Percentiles rank a stretch among this genome's conserved stretches.
phyloP scores from a whole-genome alignment of 371 early-diverging fungal genomes.

The Mortierella sp. region DNA sequence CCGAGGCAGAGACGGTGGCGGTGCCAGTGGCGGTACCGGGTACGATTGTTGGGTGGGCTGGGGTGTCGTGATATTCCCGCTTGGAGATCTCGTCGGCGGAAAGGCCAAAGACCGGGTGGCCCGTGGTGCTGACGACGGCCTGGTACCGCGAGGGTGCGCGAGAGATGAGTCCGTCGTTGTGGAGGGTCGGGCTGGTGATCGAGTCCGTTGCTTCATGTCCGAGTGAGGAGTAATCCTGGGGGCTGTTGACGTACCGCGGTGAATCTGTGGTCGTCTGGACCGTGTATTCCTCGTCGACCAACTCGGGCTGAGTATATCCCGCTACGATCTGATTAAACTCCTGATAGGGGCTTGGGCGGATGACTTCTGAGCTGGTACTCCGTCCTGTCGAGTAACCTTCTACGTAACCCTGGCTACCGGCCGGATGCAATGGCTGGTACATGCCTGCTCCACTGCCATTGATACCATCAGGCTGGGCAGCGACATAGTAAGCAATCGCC shows the following conservation, averaged over 20 bases:
- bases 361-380: background rate
- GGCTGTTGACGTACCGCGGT: slow-evolving; percentile 9
- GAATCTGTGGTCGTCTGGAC: background rate
- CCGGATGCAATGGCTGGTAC: slow-evolving; percentile 9
- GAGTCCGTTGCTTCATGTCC: background rate
- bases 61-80: background rate
- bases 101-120: slow-evolving; percentile 21
- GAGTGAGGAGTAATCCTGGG: slow-evolving; percentile 36
- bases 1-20: too few relatives aligned
- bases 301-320: slow-evolving; percentile 13
- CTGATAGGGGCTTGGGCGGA: background rate
- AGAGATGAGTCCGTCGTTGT: slow-evolving; percentile 6
- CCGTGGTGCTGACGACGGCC: slow-evolving; percentile 13
- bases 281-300: slow-evolving; percentile 9
- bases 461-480: background rate
- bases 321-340: background rate
- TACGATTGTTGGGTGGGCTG: background rate
- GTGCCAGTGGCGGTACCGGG: too few relatives aligned
- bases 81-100: background rate
- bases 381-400: slow-evolving; percentile 1
- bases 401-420: background rate
- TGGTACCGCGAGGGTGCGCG: slow-evolving; percentile 21
- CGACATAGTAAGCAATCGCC: background rate
- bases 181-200: background rate
- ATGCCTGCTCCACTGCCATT: background rate